These are phyloP conservation scores for Diplocarpon rosae DNA, from an alignment of 2,329 filamentous ascomycete genomes.

Conservation along the genomic window DNA sequence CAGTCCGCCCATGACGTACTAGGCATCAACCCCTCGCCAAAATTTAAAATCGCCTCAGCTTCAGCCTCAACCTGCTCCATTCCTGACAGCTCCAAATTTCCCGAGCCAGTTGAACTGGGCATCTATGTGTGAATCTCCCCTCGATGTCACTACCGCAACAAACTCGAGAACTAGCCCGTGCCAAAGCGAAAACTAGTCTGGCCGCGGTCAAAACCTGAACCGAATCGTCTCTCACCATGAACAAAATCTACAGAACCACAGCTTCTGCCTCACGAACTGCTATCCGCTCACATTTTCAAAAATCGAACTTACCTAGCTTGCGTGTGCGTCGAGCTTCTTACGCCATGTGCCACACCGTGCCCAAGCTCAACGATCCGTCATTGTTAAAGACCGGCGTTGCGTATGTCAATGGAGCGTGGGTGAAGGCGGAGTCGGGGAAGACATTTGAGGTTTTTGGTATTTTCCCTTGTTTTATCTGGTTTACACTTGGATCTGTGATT, in stretches of 20 bases:
- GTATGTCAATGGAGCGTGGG: constrained; percentile 91
- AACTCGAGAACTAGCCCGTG: no score
- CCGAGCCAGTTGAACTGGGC: no score
- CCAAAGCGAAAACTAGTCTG: no score
- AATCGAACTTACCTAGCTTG: constrained; percentile 17
- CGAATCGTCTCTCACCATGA: constrained; percentile 14
- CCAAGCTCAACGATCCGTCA: constrained; percentile 64
- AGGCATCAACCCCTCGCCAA: no score
- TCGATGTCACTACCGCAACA: no score
- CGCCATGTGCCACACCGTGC: constrained; percentile 22
- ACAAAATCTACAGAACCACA: constrained; percentile 16
- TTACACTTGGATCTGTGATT: not conserved
- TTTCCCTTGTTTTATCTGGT: not conserved
- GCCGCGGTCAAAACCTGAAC: not conserved
- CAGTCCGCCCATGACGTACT: no score
- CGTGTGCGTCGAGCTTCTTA: constrained; percentile 17
- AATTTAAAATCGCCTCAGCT: no score
- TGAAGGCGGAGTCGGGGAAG: constrained; percentile 73
- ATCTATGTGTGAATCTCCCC: no score
- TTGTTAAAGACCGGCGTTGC: constrained; percentile 72
- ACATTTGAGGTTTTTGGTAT: constrained; percentile 77
- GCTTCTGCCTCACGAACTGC: constrained; percentile 14
- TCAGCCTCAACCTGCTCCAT: no score
- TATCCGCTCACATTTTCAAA: constrained; percentile 20
- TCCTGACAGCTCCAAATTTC: no score